Evolutionary conservation across 495 filamentous ascomycete genomes (phyloP).

Genomic region (Immersiella caudata): DNA sequence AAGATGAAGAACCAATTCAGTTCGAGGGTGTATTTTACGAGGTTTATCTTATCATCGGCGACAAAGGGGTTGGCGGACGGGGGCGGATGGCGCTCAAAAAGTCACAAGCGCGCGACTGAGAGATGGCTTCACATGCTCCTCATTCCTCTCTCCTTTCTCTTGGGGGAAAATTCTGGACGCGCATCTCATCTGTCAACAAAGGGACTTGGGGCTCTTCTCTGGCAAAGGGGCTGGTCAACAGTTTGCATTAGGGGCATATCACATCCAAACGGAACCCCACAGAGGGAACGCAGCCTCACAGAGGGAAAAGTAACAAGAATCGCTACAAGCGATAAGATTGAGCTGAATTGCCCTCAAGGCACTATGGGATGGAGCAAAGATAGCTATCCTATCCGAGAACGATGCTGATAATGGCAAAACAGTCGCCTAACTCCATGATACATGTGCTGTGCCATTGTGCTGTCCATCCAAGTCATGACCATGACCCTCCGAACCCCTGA

Average conservation of each 20-base stretch:
- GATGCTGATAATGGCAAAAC: background rate
- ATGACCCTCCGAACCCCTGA: background rate
- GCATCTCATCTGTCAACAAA: too few relatives aligned
- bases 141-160: too few relatives aligned
- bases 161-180: too few relatives aligned
- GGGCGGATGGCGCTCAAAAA: too few relatives aligned
- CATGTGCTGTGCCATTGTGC: background rate
- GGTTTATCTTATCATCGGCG: background rate
- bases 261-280: too few relatives aligned
- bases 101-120: too few relatives aligned
- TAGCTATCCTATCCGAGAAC: background rate
- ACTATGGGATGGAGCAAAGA: background rate
- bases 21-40: conserved; percentile 1
- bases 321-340: background rate
- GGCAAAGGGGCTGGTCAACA: too few relatives aligned
- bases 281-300: background rate
- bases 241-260: too few relatives aligned
- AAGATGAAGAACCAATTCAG: background rate
- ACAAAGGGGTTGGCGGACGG: too few relatives aligned
- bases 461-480: background rate
- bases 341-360: background rate
- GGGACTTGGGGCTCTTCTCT: too few relatives aligned
- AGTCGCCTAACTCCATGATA: background rate
- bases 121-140: too few relatives aligned
- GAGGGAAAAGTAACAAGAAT: background rate